Base-by-base conservation (phyloP, 805 yeast genomes). In the Metschnikowia aberdeeniae region DNA sequence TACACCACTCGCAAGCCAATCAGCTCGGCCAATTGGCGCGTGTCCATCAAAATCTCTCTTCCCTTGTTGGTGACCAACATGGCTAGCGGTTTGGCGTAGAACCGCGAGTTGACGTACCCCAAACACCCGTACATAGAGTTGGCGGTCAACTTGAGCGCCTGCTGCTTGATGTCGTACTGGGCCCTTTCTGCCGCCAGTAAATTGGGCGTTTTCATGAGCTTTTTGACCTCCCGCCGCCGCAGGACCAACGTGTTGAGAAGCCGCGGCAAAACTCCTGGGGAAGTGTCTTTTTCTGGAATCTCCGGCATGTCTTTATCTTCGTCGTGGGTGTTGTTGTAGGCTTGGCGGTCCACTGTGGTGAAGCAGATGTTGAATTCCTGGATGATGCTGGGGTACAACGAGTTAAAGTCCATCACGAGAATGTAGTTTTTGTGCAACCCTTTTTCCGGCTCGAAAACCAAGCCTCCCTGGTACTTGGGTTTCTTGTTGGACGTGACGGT, bases 101-200 rank as follows among this genome's bases (percentile, higher is more conserved):
- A 93, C 58, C 99, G 78, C 19, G 97, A 89, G 57, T 85, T 78
- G 6, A 85, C 86, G 63, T 83, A 90, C 55, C 99, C 99, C 57
- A 93, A 76, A 77, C 98, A 93, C 61, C 99, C 99, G 68, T 93
- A 93, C 97, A 93, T 92, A n/a, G 99, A 93, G 67, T 93, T 93
- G 26, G 99, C 99, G 2, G 99, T 95, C 61, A 93, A 75, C 63
- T 93, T 93, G 62, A 93, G 77, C 0, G 99, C 98, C 63, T 86
- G 95, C 66, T 93, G 99, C 60, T 90, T 88, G 60, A 90, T 89
- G 63, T 93, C 98, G 73, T 85, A 89, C 60, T 92, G 97, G 0
- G 87, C 84, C 45, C 67, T 79, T 60, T 87, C 89, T 43, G 72
- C 67, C 0, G 81, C 72, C 0, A 82, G 73, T 19, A 82, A 79